Evolutionary conservation across 495 filamentous ascomycete genomes (phyloP).

Genomic region (Podospora tetraspora): DNA sequence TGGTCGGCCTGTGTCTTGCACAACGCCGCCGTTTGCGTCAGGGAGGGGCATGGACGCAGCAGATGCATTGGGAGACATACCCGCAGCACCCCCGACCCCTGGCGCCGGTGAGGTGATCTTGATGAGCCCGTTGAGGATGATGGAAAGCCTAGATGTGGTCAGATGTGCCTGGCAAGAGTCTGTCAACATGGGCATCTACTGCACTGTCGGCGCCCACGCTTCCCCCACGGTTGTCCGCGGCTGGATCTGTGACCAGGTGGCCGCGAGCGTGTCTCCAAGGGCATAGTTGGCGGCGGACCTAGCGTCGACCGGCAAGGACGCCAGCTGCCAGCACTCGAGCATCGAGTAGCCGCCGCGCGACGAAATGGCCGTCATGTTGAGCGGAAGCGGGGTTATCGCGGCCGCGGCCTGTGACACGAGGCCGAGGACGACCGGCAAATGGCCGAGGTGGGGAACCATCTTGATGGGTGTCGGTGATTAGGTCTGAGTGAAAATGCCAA

Average conservation of each 20-base stretch:
- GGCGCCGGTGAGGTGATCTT: constrained; percentile 27
- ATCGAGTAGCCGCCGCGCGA: constrained; percentile 27
- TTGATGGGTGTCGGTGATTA: not conserved
- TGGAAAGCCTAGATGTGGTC: constrained; percentile 15
- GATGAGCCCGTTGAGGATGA: constrained; percentile 28
- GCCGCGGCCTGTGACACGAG: not conserved
- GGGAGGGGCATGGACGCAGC: not conserved
- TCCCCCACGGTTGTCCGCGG: constrained; percentile 24
- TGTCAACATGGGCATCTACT: constrained; percentile 10
- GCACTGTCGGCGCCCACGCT: constrained; percentile 28
- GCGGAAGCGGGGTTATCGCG: not conserved
- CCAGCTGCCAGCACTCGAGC: constrained; percentile 28
- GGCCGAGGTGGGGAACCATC: not conserved
- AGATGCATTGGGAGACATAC: constrained; percentile 7
- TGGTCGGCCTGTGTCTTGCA: constrained; percentile 3
- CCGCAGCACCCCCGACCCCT: not conserved
- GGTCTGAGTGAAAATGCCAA: not conserved
- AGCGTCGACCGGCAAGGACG: constrained; percentile 21
- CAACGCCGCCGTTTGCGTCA: not conserved
- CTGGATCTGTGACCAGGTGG: constrained; percentile 26
- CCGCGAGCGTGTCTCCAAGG: constrained; percentile 21
- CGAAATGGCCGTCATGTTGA: constrained; percentile 28
- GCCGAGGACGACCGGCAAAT: not conserved
- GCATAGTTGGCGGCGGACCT: constrained; percentile 27
- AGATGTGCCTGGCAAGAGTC: not conserved